Evolutionary conservation across 768 basidiomycete genomes (phyloP).

Genomic region (Hygrocybe coccinea): DNA sequence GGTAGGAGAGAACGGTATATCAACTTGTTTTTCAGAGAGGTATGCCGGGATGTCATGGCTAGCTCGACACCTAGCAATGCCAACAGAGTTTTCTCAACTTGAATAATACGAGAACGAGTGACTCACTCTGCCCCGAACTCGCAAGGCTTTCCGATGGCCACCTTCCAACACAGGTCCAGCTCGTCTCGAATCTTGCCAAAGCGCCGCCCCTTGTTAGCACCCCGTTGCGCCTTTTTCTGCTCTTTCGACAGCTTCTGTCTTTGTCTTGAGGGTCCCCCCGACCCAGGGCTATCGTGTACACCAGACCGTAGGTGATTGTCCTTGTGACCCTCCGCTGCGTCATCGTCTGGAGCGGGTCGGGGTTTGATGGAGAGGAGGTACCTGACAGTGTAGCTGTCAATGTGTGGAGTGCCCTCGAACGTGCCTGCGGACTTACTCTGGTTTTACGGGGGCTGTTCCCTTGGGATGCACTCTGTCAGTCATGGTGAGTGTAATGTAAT

Average conservation of each 20-base stretch:
- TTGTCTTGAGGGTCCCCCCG: slow-evolving; percentile 26
- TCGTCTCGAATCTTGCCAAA: slow-evolving; percentile 78
- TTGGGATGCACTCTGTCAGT: background rate
- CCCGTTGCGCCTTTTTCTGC: slow-evolving; percentile 67
- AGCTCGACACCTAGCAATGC: slow-evolving; percentile 57
- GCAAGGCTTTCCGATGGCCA: slow-evolving; percentile 68
- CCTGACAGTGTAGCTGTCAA: slow-evolving; percentile 18
- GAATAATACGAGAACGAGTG: background rate
- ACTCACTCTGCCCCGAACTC: slow-evolving; percentile 65
- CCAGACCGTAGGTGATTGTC: background rate
- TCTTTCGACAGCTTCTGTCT: slow-evolving; percentile 48
- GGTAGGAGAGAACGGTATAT: slow-evolving; percentile 56
- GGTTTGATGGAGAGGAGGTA: slow-evolving; percentile 30
- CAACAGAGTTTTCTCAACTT: background rate
- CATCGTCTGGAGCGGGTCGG: slow-evolving; percentile 33
- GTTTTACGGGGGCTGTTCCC: slow-evolving; percentile 3
- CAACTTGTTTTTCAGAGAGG: slow-evolving; percentile 67
- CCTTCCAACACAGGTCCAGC: slow-evolving; percentile 74
- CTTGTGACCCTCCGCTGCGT: slow-evolving; percentile 17
- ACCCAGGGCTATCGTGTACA: background rate
- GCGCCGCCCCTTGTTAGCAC: slow-evolving; percentile 78
- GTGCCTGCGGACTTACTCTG: background rate
- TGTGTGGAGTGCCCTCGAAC: background rate
- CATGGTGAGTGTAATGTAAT: no score
- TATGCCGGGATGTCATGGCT: slow-evolving; percentile 76